phyloP scores from a whole-genome alignment of 805 yeast genomes.

The Cyberlindnera veronae region DNA sequence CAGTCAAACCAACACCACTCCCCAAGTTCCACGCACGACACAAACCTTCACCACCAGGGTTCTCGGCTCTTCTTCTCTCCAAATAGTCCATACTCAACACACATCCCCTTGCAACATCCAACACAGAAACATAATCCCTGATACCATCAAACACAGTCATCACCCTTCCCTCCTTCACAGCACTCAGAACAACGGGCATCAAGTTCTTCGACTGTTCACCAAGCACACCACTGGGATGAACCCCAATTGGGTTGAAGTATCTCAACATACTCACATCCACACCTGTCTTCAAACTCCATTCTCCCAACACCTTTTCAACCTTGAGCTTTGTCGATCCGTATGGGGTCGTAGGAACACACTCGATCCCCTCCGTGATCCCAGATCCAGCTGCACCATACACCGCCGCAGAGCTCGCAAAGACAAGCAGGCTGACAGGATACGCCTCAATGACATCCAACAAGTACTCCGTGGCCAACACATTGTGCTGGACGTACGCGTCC shows the following conservation, averaged over 20 bases:
- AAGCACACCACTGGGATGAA: constrained; percentile 74
- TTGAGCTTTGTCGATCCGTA: constrained; percentile 70
- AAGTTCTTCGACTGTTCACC: constrained; percentile 84
- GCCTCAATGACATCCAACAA: constrained; percentile 50
- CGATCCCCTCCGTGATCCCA: constrained; percentile 55
- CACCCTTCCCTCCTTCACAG: constrained; percentile 44
- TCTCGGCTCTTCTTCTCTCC: constrained; percentile 21
- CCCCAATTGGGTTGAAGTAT: constrained; percentile 84
- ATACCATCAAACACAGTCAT: constrained; percentile 73
- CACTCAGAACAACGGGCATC: constrained; percentile 51
- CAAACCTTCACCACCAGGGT: constrained; percentile 36
- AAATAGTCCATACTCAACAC: constrained; percentile 65
- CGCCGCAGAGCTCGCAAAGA: constrained; percentile 78
- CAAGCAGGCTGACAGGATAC: constrained; percentile 41
- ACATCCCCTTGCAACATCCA: constrained; percentile 77
- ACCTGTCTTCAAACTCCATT: constrained; percentile 42
- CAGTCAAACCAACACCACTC: constrained; percentile 78
- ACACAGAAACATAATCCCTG: constrained; percentile 77
- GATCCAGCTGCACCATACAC: constrained; percentile 81
- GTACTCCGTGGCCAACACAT: constrained; percentile 60
- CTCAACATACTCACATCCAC: constrained; percentile 54
- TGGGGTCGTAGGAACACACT: constrained; percentile 62
- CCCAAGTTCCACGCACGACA: constrained; percentile 83
- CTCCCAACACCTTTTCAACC: constrained; percentile 45
- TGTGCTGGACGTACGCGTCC: constrained; percentile 62